Evolutionary conservation across 2,329 filamentous ascomycete genomes (phyloP).

Genomic region (Curvularia sp.): DNA sequence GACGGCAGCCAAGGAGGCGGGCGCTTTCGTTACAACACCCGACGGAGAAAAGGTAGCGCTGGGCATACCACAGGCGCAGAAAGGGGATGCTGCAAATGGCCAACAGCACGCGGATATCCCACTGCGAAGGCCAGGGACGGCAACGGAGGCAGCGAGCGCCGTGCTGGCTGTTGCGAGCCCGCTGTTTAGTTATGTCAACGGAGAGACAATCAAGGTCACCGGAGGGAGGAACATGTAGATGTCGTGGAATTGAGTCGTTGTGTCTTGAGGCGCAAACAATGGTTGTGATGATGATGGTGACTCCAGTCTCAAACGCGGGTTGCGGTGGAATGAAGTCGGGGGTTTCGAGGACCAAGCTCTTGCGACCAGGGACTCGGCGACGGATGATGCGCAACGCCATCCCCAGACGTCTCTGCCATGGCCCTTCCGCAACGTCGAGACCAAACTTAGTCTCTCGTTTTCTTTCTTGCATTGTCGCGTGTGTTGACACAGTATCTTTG

Average conservation of each 20-base stretch:
- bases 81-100: slow-evolving; percentile 40
- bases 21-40: slow-evolving; percentile 77
- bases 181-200: slow-evolving; percentile 82
- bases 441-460: slow-evolving; percentile 9
- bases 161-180: slow-evolving; percentile 83
- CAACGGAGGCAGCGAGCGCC: slow-evolving; percentile 79
- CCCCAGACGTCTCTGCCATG: slow-evolving; percentile 24
- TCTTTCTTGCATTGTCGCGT: slow-evolving; percentile 13
- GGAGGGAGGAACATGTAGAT: slow-evolving; percentile 71
- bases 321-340: slow-evolving; percentile 12
- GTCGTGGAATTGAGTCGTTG: not conserved
- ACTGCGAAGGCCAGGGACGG: slow-evolving; percentile 75
- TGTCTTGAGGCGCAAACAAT: not conserved
- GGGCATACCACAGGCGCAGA: slow-evolving; percentile 55
- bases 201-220: slow-evolving; percentile 87
- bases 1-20: slow-evolving; percentile 84
- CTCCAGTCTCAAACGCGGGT: slow-evolving; percentile 17
- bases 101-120: slow-evolving; percentile 72
- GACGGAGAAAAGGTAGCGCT: slow-evolving; percentile 66
- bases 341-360: slow-evolving; percentile 29
- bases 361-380: slow-evolving; percentile 21
- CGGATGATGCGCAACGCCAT: slow-evolving; percentile 28
- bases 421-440: slow-evolving; percentile 14
- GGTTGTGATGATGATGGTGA: not conserved
- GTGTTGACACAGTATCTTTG: slow-evolving; percentile 9